phyloP scores from a whole-genome alignment of 495 filamentous ascomycete genomes.

The Aspergillus diversus region DNA sequence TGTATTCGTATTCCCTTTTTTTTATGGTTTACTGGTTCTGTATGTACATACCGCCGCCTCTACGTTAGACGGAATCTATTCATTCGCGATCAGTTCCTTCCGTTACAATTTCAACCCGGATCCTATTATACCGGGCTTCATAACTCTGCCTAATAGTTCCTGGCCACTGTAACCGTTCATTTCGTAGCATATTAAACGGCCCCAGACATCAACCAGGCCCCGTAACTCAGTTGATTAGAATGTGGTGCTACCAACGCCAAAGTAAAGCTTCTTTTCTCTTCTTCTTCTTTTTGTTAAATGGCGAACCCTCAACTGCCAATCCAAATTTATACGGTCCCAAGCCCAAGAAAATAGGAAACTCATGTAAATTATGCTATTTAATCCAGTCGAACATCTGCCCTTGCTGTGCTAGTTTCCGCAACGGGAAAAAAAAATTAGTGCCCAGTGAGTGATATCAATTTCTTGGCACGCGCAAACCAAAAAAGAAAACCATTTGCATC shows the following conservation, averaged over 20 bases:
- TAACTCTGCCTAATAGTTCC: too few species aligned
- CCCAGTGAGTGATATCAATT: not conserved
- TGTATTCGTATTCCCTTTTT: conserved; percentile 47
- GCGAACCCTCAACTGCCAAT: not conserved
- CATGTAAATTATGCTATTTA: too few species aligned
- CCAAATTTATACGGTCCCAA: not conserved
- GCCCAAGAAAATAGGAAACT: too few species aligned
- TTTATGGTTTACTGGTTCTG: conserved; percentile 35
- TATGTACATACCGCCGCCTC: conserved; percentile 49
- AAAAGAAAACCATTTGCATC: conserved; percentile 1
- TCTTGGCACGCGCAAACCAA: conserved; percentile 12
- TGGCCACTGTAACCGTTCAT: too few species aligned
- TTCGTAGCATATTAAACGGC: too few species aligned
- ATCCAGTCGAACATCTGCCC: too few species aligned
- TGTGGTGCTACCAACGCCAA: not conserved
- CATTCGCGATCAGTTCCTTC: conserved; percentile 8
- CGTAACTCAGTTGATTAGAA: too few species aligned
- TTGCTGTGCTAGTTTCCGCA: too few species aligned
- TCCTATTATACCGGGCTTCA: not conserved
- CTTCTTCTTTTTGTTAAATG: not conserved
- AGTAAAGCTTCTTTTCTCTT: not conserved
- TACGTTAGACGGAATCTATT: conserved; percentile 37
- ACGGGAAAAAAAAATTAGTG: not conserved
- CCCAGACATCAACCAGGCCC: too few species aligned
- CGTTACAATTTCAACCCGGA: not conserved